Percentiles rank a stretch among this genome's conserved stretches.
Conservation (phyloP, 345 rosid species). For the Salix purpurea region DNA sequence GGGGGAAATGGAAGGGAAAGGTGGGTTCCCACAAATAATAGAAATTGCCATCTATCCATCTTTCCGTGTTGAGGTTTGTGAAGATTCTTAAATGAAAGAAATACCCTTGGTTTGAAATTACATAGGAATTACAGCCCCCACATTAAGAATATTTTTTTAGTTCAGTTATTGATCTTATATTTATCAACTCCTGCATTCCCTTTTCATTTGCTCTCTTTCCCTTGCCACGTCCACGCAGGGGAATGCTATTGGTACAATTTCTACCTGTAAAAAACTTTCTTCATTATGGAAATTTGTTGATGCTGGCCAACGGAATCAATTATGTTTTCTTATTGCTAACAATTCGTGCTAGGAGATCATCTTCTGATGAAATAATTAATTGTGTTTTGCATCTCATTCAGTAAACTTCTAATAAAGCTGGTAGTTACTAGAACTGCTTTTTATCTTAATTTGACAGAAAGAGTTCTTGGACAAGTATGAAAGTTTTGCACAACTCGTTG, state of each 20-base stretch:
- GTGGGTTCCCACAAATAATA: not conserved
- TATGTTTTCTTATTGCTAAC: not conserved
- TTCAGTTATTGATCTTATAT: not conserved
- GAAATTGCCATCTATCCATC: not conserved
- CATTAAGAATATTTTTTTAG: not conserved
- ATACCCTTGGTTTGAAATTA: not conserved
- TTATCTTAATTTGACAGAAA: constrained; percentile 47
- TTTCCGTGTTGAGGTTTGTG: not conserved
- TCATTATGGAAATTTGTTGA: not conserved
- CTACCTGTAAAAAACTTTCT: not conserved
- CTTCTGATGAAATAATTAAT: not conserved
- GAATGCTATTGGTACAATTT: not conserved
- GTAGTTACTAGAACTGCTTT: not conserved
- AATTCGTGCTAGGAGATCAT: not conserved
- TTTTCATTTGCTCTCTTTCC: not conserved
- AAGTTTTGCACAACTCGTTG: constrained; percentile 77
- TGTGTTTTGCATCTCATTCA: not conserved
- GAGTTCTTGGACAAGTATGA: constrained; percentile 96
- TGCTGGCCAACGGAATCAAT: not conserved
- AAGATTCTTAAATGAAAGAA: not conserved
- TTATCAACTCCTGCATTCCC: not conserved
- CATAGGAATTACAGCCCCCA: not conserved
- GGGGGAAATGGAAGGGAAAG: not conserved
- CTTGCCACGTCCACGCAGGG: not conserved
- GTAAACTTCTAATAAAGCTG: not conserved